Conservation (phyloP, 169 alveolate species). For the Plasmodium cynomolgi region DNA sequence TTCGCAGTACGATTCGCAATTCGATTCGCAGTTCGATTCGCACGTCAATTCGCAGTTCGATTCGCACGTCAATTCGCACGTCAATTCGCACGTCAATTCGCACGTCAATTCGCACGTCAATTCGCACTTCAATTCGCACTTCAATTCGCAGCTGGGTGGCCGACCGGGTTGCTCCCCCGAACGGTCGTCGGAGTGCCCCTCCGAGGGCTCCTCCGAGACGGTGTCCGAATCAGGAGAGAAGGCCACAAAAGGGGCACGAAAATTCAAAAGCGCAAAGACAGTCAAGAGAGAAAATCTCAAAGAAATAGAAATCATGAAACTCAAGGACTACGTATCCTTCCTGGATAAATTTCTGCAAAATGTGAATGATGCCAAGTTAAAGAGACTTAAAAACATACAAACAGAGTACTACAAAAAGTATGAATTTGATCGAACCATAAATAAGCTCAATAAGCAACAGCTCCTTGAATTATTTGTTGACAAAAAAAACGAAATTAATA, state of each 20-base stretch:
- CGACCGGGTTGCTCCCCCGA: neutral
- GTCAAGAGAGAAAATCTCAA: slow-evolving; percentile 15
- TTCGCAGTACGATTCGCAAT: no score
- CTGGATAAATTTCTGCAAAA: slow-evolving; percentile 54
- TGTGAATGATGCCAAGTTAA: slow-evolving; percentile 37
- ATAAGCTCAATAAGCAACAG: slow-evolving; percentile 30
- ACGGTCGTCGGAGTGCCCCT: neutral
- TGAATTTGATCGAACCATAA: slow-evolving; percentile 37
- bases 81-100: no score
- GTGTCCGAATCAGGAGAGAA: neutral
- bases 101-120: no score
- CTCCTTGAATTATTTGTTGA: slow-evolving; percentile 47
- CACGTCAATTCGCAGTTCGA: no score
- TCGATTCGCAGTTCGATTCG: no score
- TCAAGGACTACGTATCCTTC: slow-evolving; percentile 51
- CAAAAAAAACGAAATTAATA: slow-evolving; percentile 48
- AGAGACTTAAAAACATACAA: slow-evolving; percentile 22
- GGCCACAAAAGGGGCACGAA: neutral
- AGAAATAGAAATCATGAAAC: slow-evolving; percentile 46
- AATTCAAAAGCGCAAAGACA: neutral
- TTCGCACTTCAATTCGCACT: no score
- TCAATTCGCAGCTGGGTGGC: neutral
- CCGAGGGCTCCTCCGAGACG: neutral
- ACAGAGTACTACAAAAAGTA: slow-evolving; percentile 30
- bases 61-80: no score